These are phyloP conservation scores for Xerocomellus dryophilus DNA, from an alignment of 768 basidiomycete species.

Conservation along the genomic window DNA sequence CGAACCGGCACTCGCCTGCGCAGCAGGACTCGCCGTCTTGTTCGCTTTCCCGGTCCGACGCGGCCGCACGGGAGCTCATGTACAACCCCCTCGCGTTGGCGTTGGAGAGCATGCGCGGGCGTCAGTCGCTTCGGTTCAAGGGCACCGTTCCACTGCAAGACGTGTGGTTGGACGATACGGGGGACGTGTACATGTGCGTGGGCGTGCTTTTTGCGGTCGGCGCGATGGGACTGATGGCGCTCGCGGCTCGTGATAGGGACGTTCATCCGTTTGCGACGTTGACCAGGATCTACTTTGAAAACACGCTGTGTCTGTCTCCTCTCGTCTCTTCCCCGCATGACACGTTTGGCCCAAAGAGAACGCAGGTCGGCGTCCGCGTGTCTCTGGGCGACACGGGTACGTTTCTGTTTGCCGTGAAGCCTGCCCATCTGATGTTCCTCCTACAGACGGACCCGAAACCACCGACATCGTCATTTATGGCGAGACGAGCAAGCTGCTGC, in stretches of 20 bases:
- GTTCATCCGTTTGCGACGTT: constrained; percentile 64
- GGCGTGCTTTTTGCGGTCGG: background rate
- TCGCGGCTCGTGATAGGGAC: constrained; percentile 43
- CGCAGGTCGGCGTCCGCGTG: constrained; percentile 60
- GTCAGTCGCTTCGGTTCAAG: constrained; percentile 58
- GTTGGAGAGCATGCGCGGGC: constrained; percentile 76
- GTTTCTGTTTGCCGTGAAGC: background rate
- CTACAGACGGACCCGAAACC: constrained; percentile 67
- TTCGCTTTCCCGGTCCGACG: constrained; percentile 24
- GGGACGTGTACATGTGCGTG: constrained; percentile 48
- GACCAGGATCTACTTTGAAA: constrained; percentile 67
- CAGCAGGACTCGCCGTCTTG: constrained; percentile 28
- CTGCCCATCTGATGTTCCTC: background rate
- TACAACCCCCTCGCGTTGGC: constrained; percentile 69
- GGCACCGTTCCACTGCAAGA: constrained; percentile 52
- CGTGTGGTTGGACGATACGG: constrained; percentile 58
- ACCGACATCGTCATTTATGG: constrained; percentile 62
- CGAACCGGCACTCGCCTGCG: constrained; percentile 26
- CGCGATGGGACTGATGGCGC: background rate
- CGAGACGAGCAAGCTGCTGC: constrained; percentile 26
- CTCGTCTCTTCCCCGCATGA: constrained; percentile 26
- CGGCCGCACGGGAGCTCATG: constrained; percentile 40
- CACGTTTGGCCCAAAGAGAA: constrained; percentile 28
- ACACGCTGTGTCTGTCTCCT: constrained; percentile 55
- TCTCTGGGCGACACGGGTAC: constrained; percentile 67